These are phyloP conservation scores for Cladorrhinum sp. DNA, from an alignment of 2,329 filamentous ascomycete species.

Conservation along the genomic window DNA sequence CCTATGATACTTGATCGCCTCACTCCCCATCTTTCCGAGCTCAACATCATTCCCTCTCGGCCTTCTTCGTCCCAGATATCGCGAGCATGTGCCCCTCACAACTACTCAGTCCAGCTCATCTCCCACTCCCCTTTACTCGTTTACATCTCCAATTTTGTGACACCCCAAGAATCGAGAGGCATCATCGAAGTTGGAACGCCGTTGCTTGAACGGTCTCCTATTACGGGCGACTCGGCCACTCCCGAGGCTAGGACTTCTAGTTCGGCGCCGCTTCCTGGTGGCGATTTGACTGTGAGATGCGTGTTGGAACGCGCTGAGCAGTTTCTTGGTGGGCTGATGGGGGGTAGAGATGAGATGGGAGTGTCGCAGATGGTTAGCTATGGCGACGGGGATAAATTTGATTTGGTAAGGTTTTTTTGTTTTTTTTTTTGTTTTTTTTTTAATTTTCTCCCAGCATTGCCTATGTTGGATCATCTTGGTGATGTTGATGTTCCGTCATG, in stretches of 20 bases:
- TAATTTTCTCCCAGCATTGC: too few species aligned
- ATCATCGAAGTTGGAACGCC: constrained; percentile 32
- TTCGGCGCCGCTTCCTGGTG: constrained; percentile 33
- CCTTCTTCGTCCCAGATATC: too few species aligned
- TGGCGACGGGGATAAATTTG: constrained; percentile 36
- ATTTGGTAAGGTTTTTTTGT: constrained; percentile 19
- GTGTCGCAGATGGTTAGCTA: constrained; percentile 40
- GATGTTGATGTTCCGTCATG: neutral
- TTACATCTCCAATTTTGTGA: constrained; percentile 39
- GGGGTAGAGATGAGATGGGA: constrained; percentile 30
- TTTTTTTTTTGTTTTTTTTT: neutral
- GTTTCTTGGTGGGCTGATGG: constrained; percentile 36
- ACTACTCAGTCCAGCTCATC: constrained; percentile 34
- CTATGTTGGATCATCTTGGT: neutral
- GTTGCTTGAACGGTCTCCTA: constrained; percentile 34
- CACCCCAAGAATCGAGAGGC: constrained; percentile 30
- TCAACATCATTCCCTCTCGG: neutral
- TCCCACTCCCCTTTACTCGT: constrained; percentile 39
- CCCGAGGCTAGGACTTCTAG: constrained; percentile 36
- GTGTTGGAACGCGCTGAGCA: constrained; percentile 33
- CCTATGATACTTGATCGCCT: too few species aligned
- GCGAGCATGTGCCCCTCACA: constrained; percentile 2
- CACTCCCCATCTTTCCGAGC: neutral
- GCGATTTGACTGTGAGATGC: constrained; percentile 33
- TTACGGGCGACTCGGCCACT: constrained; percentile 30